phyloP scores from a whole-genome alignment of 2,329 filamentous ascomycete genomes.

The Blastomyces silverae region DNA sequence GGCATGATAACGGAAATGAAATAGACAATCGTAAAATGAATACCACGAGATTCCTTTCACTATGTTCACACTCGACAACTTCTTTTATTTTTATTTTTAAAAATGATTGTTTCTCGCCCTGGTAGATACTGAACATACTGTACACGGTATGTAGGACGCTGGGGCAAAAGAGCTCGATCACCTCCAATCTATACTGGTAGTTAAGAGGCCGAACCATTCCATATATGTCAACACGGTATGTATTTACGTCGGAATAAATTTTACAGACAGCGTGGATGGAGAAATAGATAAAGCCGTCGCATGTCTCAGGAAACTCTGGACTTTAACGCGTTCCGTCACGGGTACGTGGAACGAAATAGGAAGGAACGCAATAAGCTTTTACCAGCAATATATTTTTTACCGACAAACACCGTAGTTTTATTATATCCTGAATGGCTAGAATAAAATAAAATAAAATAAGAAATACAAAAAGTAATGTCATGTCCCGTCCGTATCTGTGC shows the following conservation, averaged over 20 bases:
- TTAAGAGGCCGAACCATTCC: no score
- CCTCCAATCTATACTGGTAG: no score
- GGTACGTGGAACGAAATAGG: not conserved
- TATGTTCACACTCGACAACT: not conserved
- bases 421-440: not conserved
- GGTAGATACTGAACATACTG: no score
- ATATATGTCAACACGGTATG: no score
- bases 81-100: not conserved
- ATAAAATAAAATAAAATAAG: not conserved
- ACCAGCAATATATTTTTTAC: not conserved
- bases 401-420: not conserved
- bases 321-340: no score
- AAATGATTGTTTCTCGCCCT: no score
- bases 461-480: conserved; percentile 18
- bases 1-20: not conserved
- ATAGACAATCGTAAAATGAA: not conserved
- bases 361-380: not conserved
- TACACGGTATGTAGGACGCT: no score
- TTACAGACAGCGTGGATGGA: no score
- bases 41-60: not conserved
- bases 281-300: no score
- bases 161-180: no score
- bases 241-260: no score
- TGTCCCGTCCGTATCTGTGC: conserved; percentile 66
- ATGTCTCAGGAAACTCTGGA: no score